A percentile compares a stretch with the other conserved stretches of the same genome.
These are phyloP conservation scores for Suillus fuscotomentosus DNA, from an alignment of 768 basidiomycete species.

Conservation along the genomic window DNA sequence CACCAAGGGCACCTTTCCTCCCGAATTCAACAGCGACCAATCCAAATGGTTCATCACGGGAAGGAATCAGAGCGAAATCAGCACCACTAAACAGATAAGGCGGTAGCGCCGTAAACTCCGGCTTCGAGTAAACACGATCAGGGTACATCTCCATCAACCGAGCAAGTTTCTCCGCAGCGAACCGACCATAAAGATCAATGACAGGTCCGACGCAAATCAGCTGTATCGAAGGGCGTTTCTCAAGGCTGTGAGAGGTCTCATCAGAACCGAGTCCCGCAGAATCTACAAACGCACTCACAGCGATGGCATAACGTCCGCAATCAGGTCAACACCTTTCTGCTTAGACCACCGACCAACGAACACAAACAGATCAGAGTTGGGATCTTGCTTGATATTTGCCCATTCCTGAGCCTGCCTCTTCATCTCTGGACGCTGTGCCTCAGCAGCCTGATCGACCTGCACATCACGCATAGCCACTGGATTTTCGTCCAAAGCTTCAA, in stretches of 20 bases:
- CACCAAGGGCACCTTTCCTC: conserved; percentile 93
- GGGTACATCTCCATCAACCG: conserved; percentile 95
- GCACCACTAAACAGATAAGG: conserved; percentile 94
- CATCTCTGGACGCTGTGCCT: conserved; percentile 86
- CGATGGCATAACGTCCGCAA: conserved; percentile 92
- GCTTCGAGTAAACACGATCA: conserved; percentile 92
- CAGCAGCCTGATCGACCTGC: conserved; percentile 74
- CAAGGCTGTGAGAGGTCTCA: conserved; percentile 48
- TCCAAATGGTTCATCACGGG: conserved; percentile 95
- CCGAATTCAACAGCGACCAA: conserved; percentile 96
- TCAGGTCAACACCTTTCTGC: conserved; percentile 97
- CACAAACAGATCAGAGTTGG: conserved; percentile 87
- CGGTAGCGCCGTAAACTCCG: conserved; percentile 92
- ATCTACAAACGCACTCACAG: conserved; percentile 48
- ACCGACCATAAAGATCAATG: conserved; percentile 92
- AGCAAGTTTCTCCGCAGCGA: conserved; percentile 91
- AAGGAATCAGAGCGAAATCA: conserved; percentile 93
- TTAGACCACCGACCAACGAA: conserved; percentile 99
- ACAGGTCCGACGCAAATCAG: conserved; percentile 90
- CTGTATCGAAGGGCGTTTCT: conserved; percentile 84
- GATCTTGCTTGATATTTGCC: conserved; percentile 91
- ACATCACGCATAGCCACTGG: conserved; percentile 71
- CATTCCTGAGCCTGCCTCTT: conserved; percentile 95
- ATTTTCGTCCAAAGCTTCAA: conserved; percentile 84
- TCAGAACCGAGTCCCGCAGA: not conserved